Evolutionary conservation across 192 early-diverging fungal species (phyloP).

Genomic region (Radiomyces spectabilis): DNA sequence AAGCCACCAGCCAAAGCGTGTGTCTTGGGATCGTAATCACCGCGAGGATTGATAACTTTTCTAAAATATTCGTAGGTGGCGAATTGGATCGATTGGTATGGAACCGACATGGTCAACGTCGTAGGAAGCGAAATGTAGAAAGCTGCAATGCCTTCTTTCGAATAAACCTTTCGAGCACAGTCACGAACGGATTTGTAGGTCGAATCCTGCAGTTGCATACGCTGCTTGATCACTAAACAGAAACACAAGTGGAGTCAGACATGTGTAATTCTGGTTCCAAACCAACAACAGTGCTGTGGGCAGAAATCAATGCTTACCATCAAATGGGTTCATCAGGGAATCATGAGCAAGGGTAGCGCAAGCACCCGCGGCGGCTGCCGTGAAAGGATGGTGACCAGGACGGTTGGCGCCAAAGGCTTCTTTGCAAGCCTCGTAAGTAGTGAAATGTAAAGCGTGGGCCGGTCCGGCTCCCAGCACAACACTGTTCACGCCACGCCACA

Average conservation of each 20-base stretch:
- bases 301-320: conserved; percentile 48
- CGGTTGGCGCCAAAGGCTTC: conserved; percentile 55
- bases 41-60: conserved; percentile 71
- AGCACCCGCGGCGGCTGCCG: conserved; percentile 74
- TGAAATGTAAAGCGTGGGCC: conserved; percentile 92
- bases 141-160: conserved; percentile 70
- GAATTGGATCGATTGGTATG: conserved; percentile 93
- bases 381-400: conserved; percentile 49
- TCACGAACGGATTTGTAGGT: conserved; percentile 61
- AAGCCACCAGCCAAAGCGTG: conserved; percentile 81
- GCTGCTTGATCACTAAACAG: conserved; percentile 77
- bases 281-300: no score
- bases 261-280: background rate
- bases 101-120: conserved; percentile 89
- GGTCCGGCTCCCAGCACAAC: conserved; percentile 91
- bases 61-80: conserved; percentile 86
- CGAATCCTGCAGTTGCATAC: conserved; percentile 84
- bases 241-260: background rate
- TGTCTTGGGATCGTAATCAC: conserved; percentile 75
- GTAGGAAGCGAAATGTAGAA: conserved; percentile 95
- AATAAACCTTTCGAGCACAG: conserved; percentile 61
- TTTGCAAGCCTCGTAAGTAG: conserved; percentile 88
- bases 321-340: conserved; percentile 93
- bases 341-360: conserved; percentile 83
- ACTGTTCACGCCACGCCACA: conserved; percentile 92